Base-by-base conservation (phyloP, 306 rosid species). In the Senna siamea region DNA sequence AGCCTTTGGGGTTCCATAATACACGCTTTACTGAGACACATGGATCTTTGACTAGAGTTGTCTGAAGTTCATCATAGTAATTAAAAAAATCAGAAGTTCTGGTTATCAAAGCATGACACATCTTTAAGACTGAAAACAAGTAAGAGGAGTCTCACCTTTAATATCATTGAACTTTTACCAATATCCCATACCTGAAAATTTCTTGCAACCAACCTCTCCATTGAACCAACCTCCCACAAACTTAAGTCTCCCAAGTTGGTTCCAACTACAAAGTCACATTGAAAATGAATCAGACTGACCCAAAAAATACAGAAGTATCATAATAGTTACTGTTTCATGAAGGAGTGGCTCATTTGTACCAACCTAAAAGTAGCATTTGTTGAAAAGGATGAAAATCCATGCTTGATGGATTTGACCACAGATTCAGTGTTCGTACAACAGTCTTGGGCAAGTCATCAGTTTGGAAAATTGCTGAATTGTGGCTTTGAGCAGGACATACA, bases 381-480 rank as follows among this genome's bases (percentile, higher is more conserved):
- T 77, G 76, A 32, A 60, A 1, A 4, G 81, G 81, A 38, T 77
- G 81, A 60, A 77, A 77, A 59, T 77, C 81, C 81, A 77, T 77
- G 60, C 76, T 69, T 20, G 55, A 59, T 26, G 70, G 71, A 62
- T 32, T 19, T 38, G 81, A 77, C 9, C 55, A 50, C 55, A 47
- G 62, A 12, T 26, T 77, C 37, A 77, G 22, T 10, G 71, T 69
- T 14, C 70, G 34, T 4, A 26, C 64, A 6, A 77, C 76, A 38
- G 56, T 69, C 76, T 50, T 69, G 18, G 81, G 81, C 71, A 77
- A 67, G 20, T 76, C 80, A 46, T 67, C 61, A 12, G 52, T 18
- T 76, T 53, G 35, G 13, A 10, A 18, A 46, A 43, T 28, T 17
- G 30, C n/a, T 28, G 17, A 5, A 55, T 10, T 54, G 7, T 28